These are phyloP conservation scores for Trametes gibbosa DNA, from an alignment of 768 basidiomycete species.

Conservation along the genomic window DNA sequence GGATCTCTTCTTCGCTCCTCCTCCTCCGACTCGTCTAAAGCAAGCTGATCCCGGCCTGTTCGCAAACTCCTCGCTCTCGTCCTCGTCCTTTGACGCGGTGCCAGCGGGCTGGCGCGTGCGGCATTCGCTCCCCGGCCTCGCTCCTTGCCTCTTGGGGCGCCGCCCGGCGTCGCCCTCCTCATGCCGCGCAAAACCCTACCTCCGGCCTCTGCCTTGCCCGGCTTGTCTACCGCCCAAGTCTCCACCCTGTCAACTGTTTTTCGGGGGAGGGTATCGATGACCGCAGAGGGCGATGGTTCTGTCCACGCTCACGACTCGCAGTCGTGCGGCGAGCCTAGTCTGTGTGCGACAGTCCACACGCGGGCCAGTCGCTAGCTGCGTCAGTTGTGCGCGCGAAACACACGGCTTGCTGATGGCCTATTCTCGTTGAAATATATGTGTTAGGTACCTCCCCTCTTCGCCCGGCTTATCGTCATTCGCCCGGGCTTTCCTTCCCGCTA, in stretches of 20 bases:
- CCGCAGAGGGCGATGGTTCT: neutral
- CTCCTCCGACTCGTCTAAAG: no score
- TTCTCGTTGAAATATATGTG: neutral
- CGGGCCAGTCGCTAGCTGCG: conserved; percentile 1
- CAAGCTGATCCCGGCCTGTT: no score
- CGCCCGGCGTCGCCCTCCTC: neutral
- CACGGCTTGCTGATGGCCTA: conserved; percentile 6
- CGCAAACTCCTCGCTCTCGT: neutral
- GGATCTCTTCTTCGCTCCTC: neutral
- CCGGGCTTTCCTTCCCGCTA: conserved; percentile 11
- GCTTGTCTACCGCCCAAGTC: neutral
- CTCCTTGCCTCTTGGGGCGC: no score
- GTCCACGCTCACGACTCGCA: neutral
- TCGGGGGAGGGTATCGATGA: neutral
- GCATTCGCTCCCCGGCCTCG: neutral
- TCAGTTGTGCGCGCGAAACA: conserved; percentile 3
- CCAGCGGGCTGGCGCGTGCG: neutral
- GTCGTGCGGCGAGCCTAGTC: neutral
- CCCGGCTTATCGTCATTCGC: conserved; percentile 11
- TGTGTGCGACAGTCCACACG: neutral
- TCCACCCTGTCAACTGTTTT: no score
- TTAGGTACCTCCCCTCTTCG: conserved; percentile 12
- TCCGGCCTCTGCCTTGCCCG: neutral
- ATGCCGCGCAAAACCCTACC: conserved; percentile 1
- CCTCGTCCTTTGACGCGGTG: no score